These are phyloP conservation scores for Pleurotus eryngii DNA, from an alignment of 768 basidiomycete species.

Conservation along the genomic window DNA sequence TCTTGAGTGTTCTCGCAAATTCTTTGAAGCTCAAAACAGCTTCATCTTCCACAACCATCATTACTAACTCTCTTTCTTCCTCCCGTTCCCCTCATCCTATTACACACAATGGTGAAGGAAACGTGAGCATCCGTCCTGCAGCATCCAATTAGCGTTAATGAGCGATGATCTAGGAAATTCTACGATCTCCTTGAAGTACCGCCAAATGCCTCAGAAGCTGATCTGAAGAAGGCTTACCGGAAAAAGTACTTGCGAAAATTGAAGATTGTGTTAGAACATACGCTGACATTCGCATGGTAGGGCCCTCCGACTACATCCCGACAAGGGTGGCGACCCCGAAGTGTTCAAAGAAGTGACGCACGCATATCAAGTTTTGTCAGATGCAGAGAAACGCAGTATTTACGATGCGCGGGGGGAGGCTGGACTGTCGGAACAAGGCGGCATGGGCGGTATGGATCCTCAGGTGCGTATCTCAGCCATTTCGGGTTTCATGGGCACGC, in stretches of 20 bases:
- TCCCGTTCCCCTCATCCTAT: slow-evolving; percentile 14
- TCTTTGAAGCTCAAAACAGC: slow-evolving; percentile 15
- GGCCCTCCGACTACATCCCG: slow-evolving; percentile 82
- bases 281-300: slow-evolving; percentile 30
- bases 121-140: slow-evolving; percentile 37
- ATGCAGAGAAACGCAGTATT: slow-evolving; percentile 72
- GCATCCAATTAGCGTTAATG: too few relatives aligned
- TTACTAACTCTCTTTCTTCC: slow-evolving; percentile 17
- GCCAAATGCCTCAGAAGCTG: slow-evolving; percentile 73
- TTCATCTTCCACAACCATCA: slow-evolving; percentile 8
- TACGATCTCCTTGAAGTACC: slow-evolving; percentile 90
- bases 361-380: slow-evolving; percentile 95
- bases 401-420: slow-evolving; percentile 95
- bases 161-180: slow-evolving; percentile 57
- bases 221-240: slow-evolving; percentile 94
- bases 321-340: slow-evolving; percentile 96
- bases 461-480: slow-evolving; percentile 49
- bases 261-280: too few relatives aligned
- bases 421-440: slow-evolving; percentile 80
- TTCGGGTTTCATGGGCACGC: background rate
- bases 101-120: slow-evolving; percentile 60
- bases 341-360: slow-evolving; percentile 97
- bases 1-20: slow-evolving; percentile 8
- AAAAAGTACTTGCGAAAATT: slow-evolving; percentile 62
- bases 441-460: slow-evolving; percentile 96